Percentiles rank a stretch among this genome's conserved stretches.
These are phyloP conservation scores for Prunus yedoensis DNA, from an alignment of 331 rosid genomes.

Conservation along the genomic window DNA sequence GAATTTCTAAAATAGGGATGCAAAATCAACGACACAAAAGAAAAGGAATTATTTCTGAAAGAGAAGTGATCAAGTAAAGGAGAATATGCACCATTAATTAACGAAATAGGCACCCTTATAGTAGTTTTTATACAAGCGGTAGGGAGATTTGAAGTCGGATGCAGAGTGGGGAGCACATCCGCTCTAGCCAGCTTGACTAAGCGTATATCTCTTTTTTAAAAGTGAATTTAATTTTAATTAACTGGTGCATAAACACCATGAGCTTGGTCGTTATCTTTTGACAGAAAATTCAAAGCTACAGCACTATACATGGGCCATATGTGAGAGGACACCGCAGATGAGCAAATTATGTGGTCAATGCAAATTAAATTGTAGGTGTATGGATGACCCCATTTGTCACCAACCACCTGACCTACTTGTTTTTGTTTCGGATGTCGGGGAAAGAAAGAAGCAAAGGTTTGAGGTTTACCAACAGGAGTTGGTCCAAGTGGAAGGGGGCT, in stretches of 20 bases:
- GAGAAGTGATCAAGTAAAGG: too few species aligned
- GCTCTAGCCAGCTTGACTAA: too few species aligned
- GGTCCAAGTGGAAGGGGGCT: too few species aligned
- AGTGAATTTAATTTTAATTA: neutral
- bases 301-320: neutral
- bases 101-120: too few species aligned
- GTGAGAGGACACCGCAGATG: neutral
- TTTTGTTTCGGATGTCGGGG: neutral
- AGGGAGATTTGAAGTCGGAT: too few species aligned
- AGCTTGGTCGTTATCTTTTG: neutral
- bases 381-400: neutral
- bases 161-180: too few species aligned
- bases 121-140: too few species aligned
- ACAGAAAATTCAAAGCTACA: neutral
- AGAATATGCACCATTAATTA: too few species aligned
- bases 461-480: too few species aligned
- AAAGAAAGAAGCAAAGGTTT: neutral
- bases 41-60: too few species aligned
- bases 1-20: neutral
- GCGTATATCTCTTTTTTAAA: too few species aligned
- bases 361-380: neutral
- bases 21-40: too few species aligned
- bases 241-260: neutral
- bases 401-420: neutral
- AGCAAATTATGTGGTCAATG: slow-evolving; percentile 15